A percentile compares a stretch with the other conserved stretches of the same genome.
These are phyloP conservation scores for Orbilia quercus DNA, from an alignment of 2,329 filamentous ascomycete genomes.

Conservation along the genomic window DNA sequence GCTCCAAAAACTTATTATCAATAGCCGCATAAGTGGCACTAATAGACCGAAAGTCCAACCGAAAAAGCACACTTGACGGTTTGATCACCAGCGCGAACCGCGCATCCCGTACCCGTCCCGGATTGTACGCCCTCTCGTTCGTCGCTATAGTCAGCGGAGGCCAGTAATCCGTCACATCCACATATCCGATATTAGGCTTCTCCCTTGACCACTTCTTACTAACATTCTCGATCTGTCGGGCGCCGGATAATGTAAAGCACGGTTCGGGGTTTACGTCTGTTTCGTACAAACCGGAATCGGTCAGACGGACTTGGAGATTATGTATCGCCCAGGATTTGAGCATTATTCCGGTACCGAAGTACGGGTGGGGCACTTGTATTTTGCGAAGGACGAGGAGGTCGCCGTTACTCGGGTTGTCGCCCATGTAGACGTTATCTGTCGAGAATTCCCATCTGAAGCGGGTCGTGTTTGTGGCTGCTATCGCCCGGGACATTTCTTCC, in stretches of 20 bases:
- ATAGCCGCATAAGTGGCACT: constrained; percentile 27
- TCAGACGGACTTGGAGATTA: constrained; percentile 16
- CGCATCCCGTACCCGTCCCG: not conserved
- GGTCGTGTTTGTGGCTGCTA: too few relatives aligned
- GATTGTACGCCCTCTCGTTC: constrained; percentile 15
- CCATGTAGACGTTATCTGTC: constrained; percentile 17
- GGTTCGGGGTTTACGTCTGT: constrained; percentile 8
- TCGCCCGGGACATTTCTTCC: not conserved
- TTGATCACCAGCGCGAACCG: not conserved
- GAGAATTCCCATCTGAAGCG: constrained; percentile 24
- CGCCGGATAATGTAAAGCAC: constrained; percentile 5
- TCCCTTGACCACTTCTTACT: constrained; percentile 13
- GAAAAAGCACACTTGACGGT: constrained; percentile 12
- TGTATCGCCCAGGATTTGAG: not conserved
- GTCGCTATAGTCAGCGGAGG: constrained; percentile 11
- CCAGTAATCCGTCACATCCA: constrained; percentile 24
- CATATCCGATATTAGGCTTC: constrained; percentile 5
- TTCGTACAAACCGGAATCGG: not conserved
- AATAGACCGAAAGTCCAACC: constrained; percentile 15
- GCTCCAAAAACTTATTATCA: constrained; percentile 1
- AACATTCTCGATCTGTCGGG: not conserved
- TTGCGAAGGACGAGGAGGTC: constrained; percentile 17
- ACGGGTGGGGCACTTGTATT: constrained; percentile 12
- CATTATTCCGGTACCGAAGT: constrained; percentile 3
- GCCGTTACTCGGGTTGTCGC: constrained; percentile 16